Evolutionary conservation across 179 eudicot species (phyloP), one percentile per base, ranked within the genome.

Genomic region (Silene coronaria): DNA sequence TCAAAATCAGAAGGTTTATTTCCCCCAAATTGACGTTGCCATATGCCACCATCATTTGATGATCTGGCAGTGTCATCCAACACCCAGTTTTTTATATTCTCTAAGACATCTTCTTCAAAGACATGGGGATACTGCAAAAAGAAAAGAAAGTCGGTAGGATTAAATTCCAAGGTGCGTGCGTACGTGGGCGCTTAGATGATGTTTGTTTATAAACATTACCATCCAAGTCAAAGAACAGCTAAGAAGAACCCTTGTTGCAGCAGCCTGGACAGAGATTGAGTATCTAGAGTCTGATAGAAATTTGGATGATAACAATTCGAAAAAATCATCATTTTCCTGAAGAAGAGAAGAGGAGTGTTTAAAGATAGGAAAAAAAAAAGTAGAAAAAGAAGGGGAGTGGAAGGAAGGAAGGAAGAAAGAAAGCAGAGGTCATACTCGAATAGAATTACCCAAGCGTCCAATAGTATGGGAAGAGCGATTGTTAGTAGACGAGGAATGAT

Each of bases 281-380:
- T 91, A 91, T 86, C 97, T 85, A 58, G 86, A 70, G 64, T 95
- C 97, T 23, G 92, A 87, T 51, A 95, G 83, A 80, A 87, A 91
- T 79, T 81, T 89, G 38, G 91, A 84, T 55, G 97, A 88, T 86
- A 95, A 85, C 84, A 95, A 85, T 68, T 95, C 99, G 83, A 92
- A 95, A 77, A 93, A 95, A 70, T 95, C 99, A 77, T 95, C 99
- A 77, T 93, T 88, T 55, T 95, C 99, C 99, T 92, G 92, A 72
- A 82, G 71, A 81, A 67, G 64, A 79, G n/a, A n/a, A n/a, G n/a
- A n/a, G n/a, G n/a, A n/a, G n/a, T n/a, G n/a, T n/a, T n/a, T n/a
- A n/a, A n/a, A n/a, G n/a, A n/a, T n/a, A n/a, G n/a, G n/a, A n/a
- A n/a, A n/a, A n/a, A n/a, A 34, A 34, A 34, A 34, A 34, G 57